Evolutionary conservation across 306 rosid species (phyloP).

Genomic region (Trifolium subterraneum): DNA sequence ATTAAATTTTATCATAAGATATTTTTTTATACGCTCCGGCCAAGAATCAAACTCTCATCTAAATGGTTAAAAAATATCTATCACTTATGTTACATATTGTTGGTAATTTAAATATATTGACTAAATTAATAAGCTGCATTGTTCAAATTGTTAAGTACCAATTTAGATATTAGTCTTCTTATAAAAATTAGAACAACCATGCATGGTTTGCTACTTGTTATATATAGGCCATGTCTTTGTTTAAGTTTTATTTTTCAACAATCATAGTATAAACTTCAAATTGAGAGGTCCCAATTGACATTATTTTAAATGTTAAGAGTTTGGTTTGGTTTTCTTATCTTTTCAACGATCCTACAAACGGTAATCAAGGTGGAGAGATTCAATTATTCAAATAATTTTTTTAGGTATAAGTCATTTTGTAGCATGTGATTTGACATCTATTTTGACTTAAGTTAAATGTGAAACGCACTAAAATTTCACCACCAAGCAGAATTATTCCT

Average conservation of each 20-base stretch:
- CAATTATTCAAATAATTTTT: neutral
- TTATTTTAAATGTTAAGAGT: conserved; percentile 2
- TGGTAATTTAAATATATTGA: no score
- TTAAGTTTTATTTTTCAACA: conserved; percentile 33
- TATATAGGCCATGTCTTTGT: neutral
- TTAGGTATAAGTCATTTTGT: neutral
- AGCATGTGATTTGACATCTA: conserved; percentile 25
- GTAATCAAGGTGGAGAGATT: conserved; percentile 56
- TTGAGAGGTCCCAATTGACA: neutral
- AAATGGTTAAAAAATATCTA: no score
- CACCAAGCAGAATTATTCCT: neutral
- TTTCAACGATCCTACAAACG: conserved; percentile 41
- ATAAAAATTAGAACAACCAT: neutral
- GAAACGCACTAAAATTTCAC: conserved; percentile 20
- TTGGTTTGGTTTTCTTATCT: conserved; percentile 31
- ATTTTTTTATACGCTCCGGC: no score
- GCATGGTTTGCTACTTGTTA: neutral
- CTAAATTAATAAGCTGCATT: no score
- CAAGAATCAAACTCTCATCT: no score
- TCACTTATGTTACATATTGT: no score
- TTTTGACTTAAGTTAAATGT: conserved; percentile 40
- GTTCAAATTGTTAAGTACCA: no score
- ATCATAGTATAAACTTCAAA: conserved; percentile 33
- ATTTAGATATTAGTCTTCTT: no score
- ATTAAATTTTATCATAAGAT: no score